Evolutionary conservation across 208 protist species (phyloP), one percentile per base, ranked within the genome.

Genomic region (Herpetomonas tarakana): DNA sequence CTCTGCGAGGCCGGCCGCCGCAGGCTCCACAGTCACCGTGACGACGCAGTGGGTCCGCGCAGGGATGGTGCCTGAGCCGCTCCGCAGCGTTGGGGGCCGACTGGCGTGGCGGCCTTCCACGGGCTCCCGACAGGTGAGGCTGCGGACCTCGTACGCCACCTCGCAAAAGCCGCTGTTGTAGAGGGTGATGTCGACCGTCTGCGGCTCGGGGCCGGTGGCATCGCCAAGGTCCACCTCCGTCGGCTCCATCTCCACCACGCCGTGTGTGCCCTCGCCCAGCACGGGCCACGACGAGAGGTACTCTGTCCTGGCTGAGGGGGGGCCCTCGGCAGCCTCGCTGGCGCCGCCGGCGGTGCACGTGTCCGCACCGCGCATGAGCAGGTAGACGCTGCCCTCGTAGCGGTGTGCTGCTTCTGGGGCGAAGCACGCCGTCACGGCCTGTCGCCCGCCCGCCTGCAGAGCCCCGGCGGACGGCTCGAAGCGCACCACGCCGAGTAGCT

Each of bases 21-120:
- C 41, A 52, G 71, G 74, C 38, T 78, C 71, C 22, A 91, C 72
- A 0, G 84, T 81, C 25, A 90, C 76, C 35, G 86, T 75, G 59
- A 97, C 84, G 7, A 78, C 74, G 21, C 80, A 76, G 74, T 96
- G 90, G n/a, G 93, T 81, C 45, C 93, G 86, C 19, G 85, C 91
- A 12, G 85, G 81, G 27, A 97, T 52, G 46, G 76, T 62, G 22
- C 90, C 88, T 18, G 52, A 45, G 26, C 73, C 67, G 58, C 90
- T 91, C 56, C 76, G 74, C 50, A 86, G 64, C 21, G 68, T 58
- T 26, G 82, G 71, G n/a, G 77, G 53, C 25, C 21, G 45, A 0
- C 29, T 26, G 22, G 54, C 41, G 35, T 71, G 65, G 39, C 70
- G 30, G 70, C 62, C 58, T 2, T 35, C 47, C 58, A 14, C 53